Evolutionary conservation across 1,284 basidiomycete genomes (phyloP).

Genomic region (Cronartium quercuum): DNA sequence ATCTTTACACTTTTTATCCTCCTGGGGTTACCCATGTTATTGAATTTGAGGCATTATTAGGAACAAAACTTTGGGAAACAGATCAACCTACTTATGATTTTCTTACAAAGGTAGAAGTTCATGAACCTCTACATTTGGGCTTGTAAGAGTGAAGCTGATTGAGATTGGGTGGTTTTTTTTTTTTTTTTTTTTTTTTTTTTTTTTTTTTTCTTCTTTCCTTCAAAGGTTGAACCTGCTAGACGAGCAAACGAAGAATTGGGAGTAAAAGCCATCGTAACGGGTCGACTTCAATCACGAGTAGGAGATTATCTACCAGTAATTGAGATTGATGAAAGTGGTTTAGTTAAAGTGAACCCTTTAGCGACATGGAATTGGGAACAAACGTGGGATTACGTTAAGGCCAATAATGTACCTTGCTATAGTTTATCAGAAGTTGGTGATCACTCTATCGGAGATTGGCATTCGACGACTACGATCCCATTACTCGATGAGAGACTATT

Average conservation of each 20-base stretch:
- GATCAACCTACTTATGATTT: constrained; percentile 89
- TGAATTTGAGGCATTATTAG: constrained; percentile 77
- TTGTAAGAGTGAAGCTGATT: constrained; percentile 45
- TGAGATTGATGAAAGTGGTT: constrained; percentile 83
- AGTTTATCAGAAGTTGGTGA: constrained; percentile 83
- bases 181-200: neutral
- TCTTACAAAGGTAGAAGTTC: constrained; percentile 65
- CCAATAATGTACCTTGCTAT: constrained; percentile 82
- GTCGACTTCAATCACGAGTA: constrained; percentile 85
- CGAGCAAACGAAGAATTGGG: constrained; percentile 75
- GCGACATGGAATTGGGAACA: constrained; percentile 80
- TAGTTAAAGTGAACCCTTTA: constrained; percentile 91
- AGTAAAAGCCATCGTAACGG: constrained; percentile 86
- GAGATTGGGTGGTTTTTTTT: too few relatives aligned
- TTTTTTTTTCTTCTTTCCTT: neutral
- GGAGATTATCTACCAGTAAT: constrained; percentile 74
- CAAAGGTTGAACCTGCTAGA: constrained; percentile 73
- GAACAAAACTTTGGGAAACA: constrained; percentile 76
- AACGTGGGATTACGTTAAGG: constrained; percentile 77
- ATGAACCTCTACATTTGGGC: neutral
- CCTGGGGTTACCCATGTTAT: constrained; percentile 61
- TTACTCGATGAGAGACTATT: too few relatives aligned
- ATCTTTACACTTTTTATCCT: constrained; percentile 73
- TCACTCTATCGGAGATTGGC: constrained; percentile 93
- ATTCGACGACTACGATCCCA: constrained; percentile 80